These are phyloP conservation scores for Blastocystis sp. DNA, from an alignment of 352 stramenopile genomes.

Conservation along the genomic window DNA sequence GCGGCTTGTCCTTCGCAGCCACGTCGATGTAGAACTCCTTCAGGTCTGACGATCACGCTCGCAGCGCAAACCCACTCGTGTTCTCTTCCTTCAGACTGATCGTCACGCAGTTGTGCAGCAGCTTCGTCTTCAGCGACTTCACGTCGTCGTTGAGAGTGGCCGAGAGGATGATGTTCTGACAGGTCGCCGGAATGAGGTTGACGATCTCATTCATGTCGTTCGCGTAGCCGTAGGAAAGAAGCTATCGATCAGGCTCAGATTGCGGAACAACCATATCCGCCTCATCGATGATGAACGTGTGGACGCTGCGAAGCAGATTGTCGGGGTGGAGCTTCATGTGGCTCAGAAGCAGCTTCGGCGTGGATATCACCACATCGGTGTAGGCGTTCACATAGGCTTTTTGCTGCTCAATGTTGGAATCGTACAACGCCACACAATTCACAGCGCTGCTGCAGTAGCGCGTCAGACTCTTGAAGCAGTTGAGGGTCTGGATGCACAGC, in stretches of 20 bases:
- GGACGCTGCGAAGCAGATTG: constrained; percentile 61
- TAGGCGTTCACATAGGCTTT: constrained; percentile 81
- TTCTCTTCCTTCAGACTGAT: constrained; percentile 87
- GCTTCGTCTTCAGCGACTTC: constrained; percentile 85
- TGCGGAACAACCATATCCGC: constrained; percentile 74
- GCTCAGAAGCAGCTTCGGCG: constrained; percentile 24
- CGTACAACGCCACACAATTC: constrained; percentile 75
- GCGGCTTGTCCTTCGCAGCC: constrained; percentile 71
- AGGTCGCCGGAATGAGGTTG: constrained; percentile 81
- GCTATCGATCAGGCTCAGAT: background rate
- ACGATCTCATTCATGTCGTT: constrained; percentile 67
- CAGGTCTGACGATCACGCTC: constrained; percentile 70
- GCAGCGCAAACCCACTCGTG: constrained; percentile 58
- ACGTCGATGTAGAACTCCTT: constrained; percentile 87
- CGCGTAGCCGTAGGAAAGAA: constrained; percentile 88
- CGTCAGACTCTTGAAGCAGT: constrained; percentile 79
- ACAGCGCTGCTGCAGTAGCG: constrained; percentile 90
- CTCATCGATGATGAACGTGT: constrained; percentile 94
- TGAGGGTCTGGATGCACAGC: constrained; percentile 84
- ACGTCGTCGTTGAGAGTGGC: constrained; percentile 89
- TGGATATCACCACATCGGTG: constrained; percentile 61
- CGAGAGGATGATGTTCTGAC: constrained; percentile 92
- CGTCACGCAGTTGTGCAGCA: constrained; percentile 88
- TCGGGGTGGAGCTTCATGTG: background rate
- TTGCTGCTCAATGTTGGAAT: constrained; percentile 76